phyloP scores from a whole-genome alignment of 2,329 filamentous ascomycete genomes.

The Teratosphaeria viscida region DNA sequence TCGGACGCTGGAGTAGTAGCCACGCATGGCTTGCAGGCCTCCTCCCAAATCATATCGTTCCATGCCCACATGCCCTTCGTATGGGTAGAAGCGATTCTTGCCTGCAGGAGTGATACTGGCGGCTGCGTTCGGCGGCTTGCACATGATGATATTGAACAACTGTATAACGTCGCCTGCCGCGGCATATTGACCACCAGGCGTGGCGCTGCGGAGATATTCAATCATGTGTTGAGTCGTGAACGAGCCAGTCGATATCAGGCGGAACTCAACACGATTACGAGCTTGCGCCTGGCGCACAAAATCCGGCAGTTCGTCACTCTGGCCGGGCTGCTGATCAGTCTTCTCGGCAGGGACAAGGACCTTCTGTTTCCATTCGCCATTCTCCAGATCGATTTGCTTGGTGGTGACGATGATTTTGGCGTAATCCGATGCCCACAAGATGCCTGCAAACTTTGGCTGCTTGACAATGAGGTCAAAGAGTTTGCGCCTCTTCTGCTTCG shows the following conservation, averaged over 20 bases:
- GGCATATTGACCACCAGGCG: conserved; percentile 27
- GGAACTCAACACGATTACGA: conserved; percentile 27
- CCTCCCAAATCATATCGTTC: conserved; percentile 34
- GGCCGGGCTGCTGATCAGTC: not conserved
- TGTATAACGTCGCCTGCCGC: conserved; percentile 44
- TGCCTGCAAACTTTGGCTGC: conserved; percentile 21
- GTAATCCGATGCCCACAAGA: conserved; percentile 31
- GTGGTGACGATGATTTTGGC: conserved; percentile 27
- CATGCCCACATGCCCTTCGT: conserved; percentile 21
- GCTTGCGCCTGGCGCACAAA: conserved; percentile 17
- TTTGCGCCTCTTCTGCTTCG: conserved; percentile 36
- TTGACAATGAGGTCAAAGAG: conserved; percentile 37
- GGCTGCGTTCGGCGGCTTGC: conserved; percentile 36
- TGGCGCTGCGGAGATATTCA: conserved; percentile 31
- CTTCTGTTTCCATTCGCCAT: conserved; percentile 11
- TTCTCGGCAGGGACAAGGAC: conserved; percentile 21
- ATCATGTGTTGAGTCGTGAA: conserved; percentile 34
- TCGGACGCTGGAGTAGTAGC: conserved; percentile 53
- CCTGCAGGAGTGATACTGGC: conserved; percentile 36
- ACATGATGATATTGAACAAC: conserved; percentile 48
- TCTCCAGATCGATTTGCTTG: conserved; percentile 14
- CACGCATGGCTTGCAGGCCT: conserved; percentile 48
- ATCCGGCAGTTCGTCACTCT: conserved; percentile 4
- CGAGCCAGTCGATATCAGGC: conserved; percentile 23
- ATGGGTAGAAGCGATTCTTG: conserved; percentile 43